These are phyloP conservation scores for Naumovozyma baii DNA, from an alignment of 805 yeast genomes.

Conservation along the genomic window DNA sequence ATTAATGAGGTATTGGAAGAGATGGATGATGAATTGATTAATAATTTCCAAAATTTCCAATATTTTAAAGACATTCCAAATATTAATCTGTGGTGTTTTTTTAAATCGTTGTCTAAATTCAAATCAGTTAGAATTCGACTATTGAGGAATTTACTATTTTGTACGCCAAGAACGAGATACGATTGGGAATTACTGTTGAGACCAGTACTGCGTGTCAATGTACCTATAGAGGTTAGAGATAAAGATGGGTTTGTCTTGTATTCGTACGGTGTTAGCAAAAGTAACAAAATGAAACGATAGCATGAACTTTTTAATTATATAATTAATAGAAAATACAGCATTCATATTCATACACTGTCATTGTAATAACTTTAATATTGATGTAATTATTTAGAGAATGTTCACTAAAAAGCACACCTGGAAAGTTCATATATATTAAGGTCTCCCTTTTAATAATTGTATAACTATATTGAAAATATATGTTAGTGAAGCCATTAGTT, in stretches of 20 bases:
- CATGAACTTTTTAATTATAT: neutral
- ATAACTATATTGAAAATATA: no score
- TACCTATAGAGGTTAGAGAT: slow-evolving; percentile 31
- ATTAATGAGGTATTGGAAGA: slow-evolving; percentile 6
- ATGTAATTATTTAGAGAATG: no score
- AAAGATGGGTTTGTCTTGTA: slow-evolving; percentile 36
- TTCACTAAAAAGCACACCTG: neutral
- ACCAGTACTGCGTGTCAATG: slow-evolving; percentile 29
- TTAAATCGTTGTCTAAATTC: slow-evolving; percentile 26
- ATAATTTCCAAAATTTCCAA: slow-evolving; percentile 21
- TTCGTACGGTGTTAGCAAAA: slow-evolving; percentile 18
- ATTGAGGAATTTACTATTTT: slow-evolving; percentile 31
- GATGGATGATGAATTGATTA: slow-evolving; percentile 13
- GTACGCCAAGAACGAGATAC: slow-evolving; percentile 31
- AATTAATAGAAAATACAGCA: neutral
- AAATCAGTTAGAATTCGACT: slow-evolving; percentile 30
- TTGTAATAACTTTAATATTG: no score
- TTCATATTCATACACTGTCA: neutral
- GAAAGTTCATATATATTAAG: no score
- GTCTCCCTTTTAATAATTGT: no score
- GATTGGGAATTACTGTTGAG: slow-evolving; percentile 33
- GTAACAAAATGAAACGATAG: neutral
- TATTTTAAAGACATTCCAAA: slow-evolving; percentile 30
- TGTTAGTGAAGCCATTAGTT: neutral
- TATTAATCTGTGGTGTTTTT: slow-evolving; percentile 30